phyloP scores from a whole-genome alignment of 305 asterid species.

The Ajuga reptans region DNA sequence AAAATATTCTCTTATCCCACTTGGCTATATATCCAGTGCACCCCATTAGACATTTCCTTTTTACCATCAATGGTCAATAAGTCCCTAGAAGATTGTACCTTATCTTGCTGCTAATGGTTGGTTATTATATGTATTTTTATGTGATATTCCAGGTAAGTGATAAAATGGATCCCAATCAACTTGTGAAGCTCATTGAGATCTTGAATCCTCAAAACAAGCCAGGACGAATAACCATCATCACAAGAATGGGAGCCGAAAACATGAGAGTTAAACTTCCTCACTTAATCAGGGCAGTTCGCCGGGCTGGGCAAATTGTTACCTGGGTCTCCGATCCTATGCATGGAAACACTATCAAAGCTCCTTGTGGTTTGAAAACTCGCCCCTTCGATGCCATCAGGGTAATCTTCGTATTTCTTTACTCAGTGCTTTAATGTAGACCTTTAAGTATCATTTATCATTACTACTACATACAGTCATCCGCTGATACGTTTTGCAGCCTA shows the following conservation, averaged over 20 bases:
- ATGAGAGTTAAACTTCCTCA: slow-evolving; percentile 89
- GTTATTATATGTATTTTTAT: neutral
- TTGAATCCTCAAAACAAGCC: slow-evolving; percentile 71
- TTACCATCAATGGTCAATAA: neutral
- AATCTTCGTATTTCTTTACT: slow-evolving; percentile 23
- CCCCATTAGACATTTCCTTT: too few relatives aligned
- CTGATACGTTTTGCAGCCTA: neutral
- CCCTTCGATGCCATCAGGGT: slow-evolving; percentile 86
- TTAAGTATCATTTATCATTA: neutral
- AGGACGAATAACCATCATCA: slow-evolving; percentile 75
- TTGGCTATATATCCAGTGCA: too few relatives aligned
- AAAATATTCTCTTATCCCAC: too few relatives aligned
- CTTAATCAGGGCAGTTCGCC: slow-evolving; percentile 69
- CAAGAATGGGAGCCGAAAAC: slow-evolving; percentile 88
- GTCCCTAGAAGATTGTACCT: neutral
- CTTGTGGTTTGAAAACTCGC: slow-evolving; percentile 77
- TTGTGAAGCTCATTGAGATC: slow-evolving; percentile 69
- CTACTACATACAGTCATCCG: neutral
- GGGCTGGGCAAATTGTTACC: slow-evolving; percentile 72
- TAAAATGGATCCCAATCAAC: slow-evolving; percentile 72
- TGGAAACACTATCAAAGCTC: slow-evolving; percentile 86
- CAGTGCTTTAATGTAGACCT: neutral
- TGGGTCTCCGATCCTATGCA: slow-evolving; percentile 96
- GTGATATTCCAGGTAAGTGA: slow-evolving; percentile 57
- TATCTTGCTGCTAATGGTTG: neutral